Evolutionary conservation across 1,284 basidiomycete genomes (phyloP), one percentile per base, ranked within the genome.

Genomic region (Ustilago trichophora): DNA sequence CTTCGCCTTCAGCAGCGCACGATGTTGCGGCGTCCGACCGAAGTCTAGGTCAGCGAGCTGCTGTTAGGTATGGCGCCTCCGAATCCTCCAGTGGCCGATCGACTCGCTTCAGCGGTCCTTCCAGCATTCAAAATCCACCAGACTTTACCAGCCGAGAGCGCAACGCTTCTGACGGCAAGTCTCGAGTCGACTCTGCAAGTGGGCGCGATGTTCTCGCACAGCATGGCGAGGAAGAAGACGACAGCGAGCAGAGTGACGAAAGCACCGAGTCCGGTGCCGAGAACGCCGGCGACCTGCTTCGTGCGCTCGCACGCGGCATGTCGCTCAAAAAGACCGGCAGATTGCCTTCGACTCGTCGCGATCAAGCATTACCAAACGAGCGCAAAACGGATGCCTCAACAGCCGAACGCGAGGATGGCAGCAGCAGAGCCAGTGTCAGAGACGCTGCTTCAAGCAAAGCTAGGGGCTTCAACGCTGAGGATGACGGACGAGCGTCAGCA

Each of bases 61-160:
- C 42, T 15, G 18, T 32, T 27, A 57, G 51, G 29, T 53, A 50
- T 19, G 47, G 43, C 26, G 40, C 45, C 13, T 60, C 56, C 1
- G 47, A 37, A 13, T 44, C 57, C 8, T 60, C 57, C 29, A 48
- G 53, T 35, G 43, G 45, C 16, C 57, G 40, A 10, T 67, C 64
- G 19, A 53, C 64, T 27, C 52, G 57, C 35, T 62, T 49, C 42
- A 56, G 52, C 33, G 53, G 38, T 21, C 32, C 18, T 8, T 41
- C 57, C 16, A 55, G 44, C 48, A 35, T 59, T 31, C 51, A 53
- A n/a, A 32, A 46, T 32, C 57, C 53, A 9, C 64, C 57, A 15
- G 50, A 52, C 25, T 67, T 67, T 27, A 67, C 64, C 36, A 67
- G 64, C 29, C 52, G 64, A 18, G 57, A 60, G 13, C 64, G 57